Percentiles rank a stretch among this genome's conserved stretches.
phyloP scores from a whole-genome alignment of 2,329 filamentous ascomycete genomes.

The Fulvia fulva region DNA sequence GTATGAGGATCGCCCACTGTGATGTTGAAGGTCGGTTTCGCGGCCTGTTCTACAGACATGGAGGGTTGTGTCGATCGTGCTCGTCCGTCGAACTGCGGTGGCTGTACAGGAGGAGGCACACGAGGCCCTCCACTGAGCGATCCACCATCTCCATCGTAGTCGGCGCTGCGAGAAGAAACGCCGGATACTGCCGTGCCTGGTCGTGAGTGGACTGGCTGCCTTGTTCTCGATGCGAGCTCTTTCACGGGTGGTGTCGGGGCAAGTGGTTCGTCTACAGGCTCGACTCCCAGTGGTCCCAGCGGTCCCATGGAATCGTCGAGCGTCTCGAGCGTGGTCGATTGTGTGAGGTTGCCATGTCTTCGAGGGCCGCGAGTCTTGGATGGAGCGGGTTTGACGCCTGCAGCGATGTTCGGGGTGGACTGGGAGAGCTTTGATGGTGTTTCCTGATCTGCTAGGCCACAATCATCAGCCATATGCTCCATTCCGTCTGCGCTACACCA shows the following conservation, averaged over 20 bases:
- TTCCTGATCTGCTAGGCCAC: slow-evolving; percentile 2
- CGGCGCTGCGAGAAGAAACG: slow-evolving; percentile 50
- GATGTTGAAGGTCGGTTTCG: slow-evolving; percentile 87
- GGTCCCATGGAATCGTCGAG: slow-evolving; percentile 72
- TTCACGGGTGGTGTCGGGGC: slow-evolving; percentile 55
- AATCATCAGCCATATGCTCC: neutral
- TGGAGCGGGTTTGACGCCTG: slow-evolving; percentile 27
- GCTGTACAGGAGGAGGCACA: slow-evolving; percentile 61
- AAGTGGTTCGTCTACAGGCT: slow-evolving; percentile 58
- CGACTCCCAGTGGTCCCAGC: slow-evolving; percentile 61
- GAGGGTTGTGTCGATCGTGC: slow-evolving; percentile 64
- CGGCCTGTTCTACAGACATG: slow-evolving; percentile 85
- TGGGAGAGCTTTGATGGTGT: slow-evolving; percentile 14
- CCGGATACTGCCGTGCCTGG: slow-evolving; percentile 49
- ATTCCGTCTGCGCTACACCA: neutral
- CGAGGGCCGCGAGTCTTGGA: slow-evolving; percentile 48
- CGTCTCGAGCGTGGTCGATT: slow-evolving; percentile 73
- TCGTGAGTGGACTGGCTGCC: slow-evolving; percentile 40
- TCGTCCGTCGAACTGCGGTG: slow-evolving; percentile 42
- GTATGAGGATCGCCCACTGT: slow-evolving; percentile 95
- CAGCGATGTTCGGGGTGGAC: slow-evolving; percentile 22
- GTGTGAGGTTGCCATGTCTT: slow-evolving; percentile 67
- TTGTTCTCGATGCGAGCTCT: slow-evolving; percentile 47
- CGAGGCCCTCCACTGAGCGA: slow-evolving; percentile 50
- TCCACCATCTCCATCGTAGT: slow-evolving; percentile 61